phyloP scores from a whole-genome alignment of 305 asterid species.

The Fraxinus albicans region DNA sequence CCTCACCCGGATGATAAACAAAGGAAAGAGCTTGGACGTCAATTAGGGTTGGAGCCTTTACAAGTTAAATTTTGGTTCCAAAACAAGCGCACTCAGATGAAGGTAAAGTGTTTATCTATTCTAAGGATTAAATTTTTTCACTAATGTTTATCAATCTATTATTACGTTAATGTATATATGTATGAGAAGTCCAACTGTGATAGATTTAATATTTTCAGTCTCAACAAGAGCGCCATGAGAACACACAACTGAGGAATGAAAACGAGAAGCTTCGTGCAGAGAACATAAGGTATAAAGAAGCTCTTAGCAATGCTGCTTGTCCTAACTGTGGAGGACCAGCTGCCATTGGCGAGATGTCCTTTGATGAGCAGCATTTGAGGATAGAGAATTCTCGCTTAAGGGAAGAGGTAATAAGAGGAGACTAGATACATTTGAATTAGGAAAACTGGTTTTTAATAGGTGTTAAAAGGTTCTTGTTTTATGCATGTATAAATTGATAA shows the following conservation, averaged over 20 bases:
- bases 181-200: neutral
- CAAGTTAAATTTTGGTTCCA: conserved; percentile 64
- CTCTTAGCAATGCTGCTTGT: conserved; percentile 75
- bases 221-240: conserved; percentile 40
- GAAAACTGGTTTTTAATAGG: neutral
- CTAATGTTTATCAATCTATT: neutral
- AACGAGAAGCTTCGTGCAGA: conserved; percentile 91
- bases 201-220: conserved; percentile 17
- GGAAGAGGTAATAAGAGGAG: conserved; percentile 61
- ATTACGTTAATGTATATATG: neutral
- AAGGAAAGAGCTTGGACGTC: conserved; percentile 52
- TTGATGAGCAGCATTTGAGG: conserved; percentile 89
- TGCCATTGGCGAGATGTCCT: conserved; percentile 89
- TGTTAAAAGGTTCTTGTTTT: neutral
- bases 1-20: conserved; percentile 65
- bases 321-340: conserved; percentile 97
- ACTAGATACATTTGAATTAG: neutral
- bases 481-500: neutral
- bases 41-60: conserved; percentile 49
- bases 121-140: neutral
- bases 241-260: conserved; percentile 68
- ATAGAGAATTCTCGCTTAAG: conserved; percentile 84
- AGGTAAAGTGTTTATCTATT: conserved; percentile 29
- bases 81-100: conserved; percentile 60
- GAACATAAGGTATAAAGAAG: conserved; percentile 80